Percentiles rank a stretch among this genome's conserved stretches.
Evolutionary conservation across 441 rosid species (phyloP).

Genomic region (Croton laevigatus): DNA sequence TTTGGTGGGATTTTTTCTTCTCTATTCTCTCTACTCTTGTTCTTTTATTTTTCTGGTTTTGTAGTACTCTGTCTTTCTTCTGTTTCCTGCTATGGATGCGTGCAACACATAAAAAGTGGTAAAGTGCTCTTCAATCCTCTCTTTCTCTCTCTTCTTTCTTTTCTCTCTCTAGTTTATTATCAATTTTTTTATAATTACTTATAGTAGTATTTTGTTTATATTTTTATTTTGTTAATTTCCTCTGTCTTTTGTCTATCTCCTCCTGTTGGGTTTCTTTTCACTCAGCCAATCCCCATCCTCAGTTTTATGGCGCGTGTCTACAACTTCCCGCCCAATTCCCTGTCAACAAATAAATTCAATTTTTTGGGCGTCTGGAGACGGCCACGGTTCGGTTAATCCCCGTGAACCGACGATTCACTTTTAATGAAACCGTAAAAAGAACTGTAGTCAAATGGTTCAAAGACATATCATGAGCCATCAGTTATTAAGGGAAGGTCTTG

Average conservation of each 20-base stretch:
- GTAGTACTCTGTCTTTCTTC: constrained; percentile 28
- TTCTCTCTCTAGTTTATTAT: constrained; percentile 8
- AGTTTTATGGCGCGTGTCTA: constrained; percentile 23
- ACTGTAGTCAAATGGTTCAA: too few species aligned
- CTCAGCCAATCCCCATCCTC: constrained; percentile 20
- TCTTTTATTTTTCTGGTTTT: constrained; percentile 21
- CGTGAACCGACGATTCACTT: too few species aligned
- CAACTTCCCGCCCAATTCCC: neutral
- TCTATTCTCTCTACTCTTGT: constrained; percentile 3
- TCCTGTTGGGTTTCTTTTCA: too few species aligned
- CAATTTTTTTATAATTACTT: neutral
- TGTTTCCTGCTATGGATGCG: constrained; percentile 59
- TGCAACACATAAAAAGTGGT: constrained; percentile 54
- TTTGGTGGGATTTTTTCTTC: neutral
- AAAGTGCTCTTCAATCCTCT: constrained; percentile 29
- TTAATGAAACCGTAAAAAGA: too few species aligned
- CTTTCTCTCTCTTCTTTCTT: constrained; percentile 22
- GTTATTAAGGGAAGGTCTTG: too few species aligned
- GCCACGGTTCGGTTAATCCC: too few species aligned
- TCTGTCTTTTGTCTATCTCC: constrained; percentile 57
- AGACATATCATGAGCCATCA: too few species aligned
- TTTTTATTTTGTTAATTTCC: constrained; percentile 22
- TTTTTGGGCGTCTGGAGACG: too few species aligned
- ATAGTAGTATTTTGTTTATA: neutral
- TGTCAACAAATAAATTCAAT: too few species aligned